Percentiles rank a stretch among this genome's conserved stretches.
phyloP scores from a whole-genome alignment of 2,329 filamentous ascomycete species.

The Neonectria ditissima region DNA sequence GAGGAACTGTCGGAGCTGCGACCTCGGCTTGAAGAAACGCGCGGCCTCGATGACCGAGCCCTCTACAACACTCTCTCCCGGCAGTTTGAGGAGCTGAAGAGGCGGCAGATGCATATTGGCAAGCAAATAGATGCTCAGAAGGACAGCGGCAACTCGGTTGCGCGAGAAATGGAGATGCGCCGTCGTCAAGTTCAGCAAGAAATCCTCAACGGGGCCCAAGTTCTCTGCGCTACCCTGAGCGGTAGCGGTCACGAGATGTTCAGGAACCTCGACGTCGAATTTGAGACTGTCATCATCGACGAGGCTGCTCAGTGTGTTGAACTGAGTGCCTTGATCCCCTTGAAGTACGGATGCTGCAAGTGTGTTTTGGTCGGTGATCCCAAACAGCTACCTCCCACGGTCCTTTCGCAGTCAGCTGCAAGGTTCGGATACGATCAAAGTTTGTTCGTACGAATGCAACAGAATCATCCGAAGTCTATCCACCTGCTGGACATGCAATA shows the following conservation, averaged over 20 bases:
- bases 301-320: slow-evolving; percentile 99
- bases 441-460: slow-evolving; percentile 98
- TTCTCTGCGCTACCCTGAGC: slow-evolving; percentile 94
- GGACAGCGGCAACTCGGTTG: slow-evolving; percentile 84
- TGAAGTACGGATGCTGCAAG: slow-evolving; percentile 97
- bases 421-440: slow-evolving; percentile 97
- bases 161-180: slow-evolving; percentile 87
- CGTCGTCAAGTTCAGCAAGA: slow-evolving; percentile 88
- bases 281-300: slow-evolving; percentile 98
- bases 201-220: slow-evolving; percentile 89
- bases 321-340: slow-evolving; percentile 92
- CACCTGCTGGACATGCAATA: slow-evolving; percentile 98
- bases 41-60: slow-evolving; percentile 63
- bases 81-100: slow-evolving; percentile 82
- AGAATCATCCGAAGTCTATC: slow-evolving; percentile 86
- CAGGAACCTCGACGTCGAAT: slow-evolving; percentile 92
- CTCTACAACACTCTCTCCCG: slow-evolving; percentile 71
- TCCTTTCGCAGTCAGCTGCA: slow-evolving; percentile 92
- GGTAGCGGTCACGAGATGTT: slow-evolving; percentile 98
- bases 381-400: slow-evolving; percentile 95
- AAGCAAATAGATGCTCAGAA: slow-evolving; percentile 88
- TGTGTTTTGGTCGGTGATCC: slow-evolving; percentile 98
- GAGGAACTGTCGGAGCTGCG: slow-evolving; percentile 78
- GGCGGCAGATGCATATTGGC: slow-evolving; percentile 78
- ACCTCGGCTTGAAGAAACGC: slow-evolving; percentile 76